Evolutionary conservation across 2,329 filamentous ascomycete genomes (phyloP).

Genomic region (Rhynchosporium secalis): DNA sequence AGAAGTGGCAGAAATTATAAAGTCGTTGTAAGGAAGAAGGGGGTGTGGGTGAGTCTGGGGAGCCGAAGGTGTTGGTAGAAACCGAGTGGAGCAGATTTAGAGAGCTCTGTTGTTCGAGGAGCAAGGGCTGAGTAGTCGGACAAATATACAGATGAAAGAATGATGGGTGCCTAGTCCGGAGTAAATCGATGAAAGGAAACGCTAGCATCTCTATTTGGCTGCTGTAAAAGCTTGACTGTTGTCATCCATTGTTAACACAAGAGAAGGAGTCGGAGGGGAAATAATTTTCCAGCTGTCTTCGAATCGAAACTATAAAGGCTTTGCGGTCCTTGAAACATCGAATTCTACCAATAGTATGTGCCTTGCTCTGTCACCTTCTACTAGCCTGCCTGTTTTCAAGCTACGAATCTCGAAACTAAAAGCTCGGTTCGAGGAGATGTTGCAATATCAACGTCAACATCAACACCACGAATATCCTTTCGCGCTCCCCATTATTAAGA

Average conservation of each 20-base stretch:
- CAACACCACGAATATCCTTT: not conserved
- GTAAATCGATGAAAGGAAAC: not conserved
- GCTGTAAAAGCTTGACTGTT: no score
- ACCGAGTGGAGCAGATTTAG: conserved; percentile 14
- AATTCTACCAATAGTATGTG: no score
- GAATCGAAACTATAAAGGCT: no score
- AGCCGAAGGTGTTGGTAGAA: conserved; percentile 15
- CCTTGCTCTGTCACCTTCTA: no score
- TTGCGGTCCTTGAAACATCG: no score
- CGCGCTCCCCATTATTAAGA: not conserved
- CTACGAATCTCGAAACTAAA: no score
- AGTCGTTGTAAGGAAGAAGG: conserved; percentile 50
- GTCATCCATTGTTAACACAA: no score
- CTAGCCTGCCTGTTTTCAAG: no score
- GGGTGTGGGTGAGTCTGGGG: conserved; percentile 27
- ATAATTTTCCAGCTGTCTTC: no score
- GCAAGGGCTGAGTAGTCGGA: not conserved
- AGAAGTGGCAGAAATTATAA: conserved; percentile 50
- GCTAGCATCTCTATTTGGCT: no score
- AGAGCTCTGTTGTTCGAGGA: conserved; percentile 15
- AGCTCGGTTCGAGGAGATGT: not conserved
- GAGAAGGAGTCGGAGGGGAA: no score
- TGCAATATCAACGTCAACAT: not conserved
- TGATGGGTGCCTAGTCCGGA: not conserved
- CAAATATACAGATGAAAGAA: not conserved